These are phyloP conservation scores for Coemansia sp. DNA, from an alignment of 192 early-diverging fungal species.

Conservation along the genomic window DNA sequence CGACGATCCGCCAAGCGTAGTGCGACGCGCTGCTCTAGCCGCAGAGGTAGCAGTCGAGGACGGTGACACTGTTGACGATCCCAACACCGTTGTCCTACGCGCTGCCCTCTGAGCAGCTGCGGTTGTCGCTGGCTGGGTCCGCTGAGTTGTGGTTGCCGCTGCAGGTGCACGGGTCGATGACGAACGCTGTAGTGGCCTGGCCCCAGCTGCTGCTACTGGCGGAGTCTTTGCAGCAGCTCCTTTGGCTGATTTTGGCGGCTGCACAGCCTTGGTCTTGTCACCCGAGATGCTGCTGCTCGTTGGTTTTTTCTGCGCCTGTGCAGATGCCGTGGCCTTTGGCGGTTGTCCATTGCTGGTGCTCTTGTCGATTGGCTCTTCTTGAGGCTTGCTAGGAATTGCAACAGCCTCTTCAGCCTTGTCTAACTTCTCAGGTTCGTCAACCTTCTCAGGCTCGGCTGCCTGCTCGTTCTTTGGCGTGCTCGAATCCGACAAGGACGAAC, in stretches of 20 bases:
- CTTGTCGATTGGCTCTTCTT: background rate
- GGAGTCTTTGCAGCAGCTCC: background rate
- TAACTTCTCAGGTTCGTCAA: background rate
- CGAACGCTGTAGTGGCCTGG: conserved; percentile 2
- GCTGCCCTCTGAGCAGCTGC: conserved; percentile 16
- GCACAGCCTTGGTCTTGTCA: background rate
- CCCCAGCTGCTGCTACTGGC: background rate
- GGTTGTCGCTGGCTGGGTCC: conserved; percentile 6
- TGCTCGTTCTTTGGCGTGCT: background rate
- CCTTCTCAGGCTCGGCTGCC: too few species aligned
- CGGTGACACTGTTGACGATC: conserved; percentile 8
- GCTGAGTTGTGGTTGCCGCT: background rate
- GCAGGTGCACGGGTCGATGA: conserved; percentile 6
- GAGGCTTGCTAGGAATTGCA: too few species aligned
- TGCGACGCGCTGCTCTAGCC: conserved; percentile 14
- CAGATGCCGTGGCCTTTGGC: background rate
- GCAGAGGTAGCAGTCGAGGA: background rate
- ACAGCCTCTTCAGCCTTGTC: background rate
- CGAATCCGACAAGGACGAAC: too few species aligned
- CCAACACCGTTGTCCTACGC: conserved; percentile 6
- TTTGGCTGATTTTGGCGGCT: background rate
- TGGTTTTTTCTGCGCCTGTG: background rate
- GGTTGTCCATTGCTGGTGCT: background rate
- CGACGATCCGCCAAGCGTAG: conserved; percentile 15
- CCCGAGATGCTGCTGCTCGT: too few species aligned